Evolutionary conservation across 148 eudicot species (phyloP), one percentile per base, ranked within the genome.

Genomic region (Polygonum aviculare): DNA sequence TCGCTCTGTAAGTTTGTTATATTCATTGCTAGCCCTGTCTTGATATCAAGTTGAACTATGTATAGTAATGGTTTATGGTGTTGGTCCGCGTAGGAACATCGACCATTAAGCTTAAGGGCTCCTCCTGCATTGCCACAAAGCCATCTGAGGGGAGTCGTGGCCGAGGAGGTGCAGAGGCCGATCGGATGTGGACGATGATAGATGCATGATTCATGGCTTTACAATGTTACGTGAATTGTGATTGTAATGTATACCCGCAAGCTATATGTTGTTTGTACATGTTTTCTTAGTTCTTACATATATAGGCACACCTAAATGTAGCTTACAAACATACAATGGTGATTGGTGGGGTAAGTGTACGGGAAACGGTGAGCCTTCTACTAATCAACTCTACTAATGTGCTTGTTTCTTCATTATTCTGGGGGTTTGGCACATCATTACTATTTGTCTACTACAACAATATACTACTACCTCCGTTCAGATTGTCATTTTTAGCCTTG

Each of bases 1-100:
- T 77, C 92, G 97, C 55, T 10, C 86, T 80, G 96, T 92, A 78
- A 87, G 98, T 70, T 38, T 70, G 31, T 41, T 41, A 44, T 44
- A 44, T 44, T 44, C 8, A 7, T 44, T 44, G 47, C 9, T 44
- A 15, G 10, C 73, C 44, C 15, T 12, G 2, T 19, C 63, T 57
- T 57, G 2, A 7, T 4, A 6, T 6, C 67, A 59, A 59, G 7
- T 5, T n/a, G 26, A 18, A 54, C 47, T 7, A 18, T 54, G 7
- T n/a, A 22, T 5, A 54, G 18, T 26, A 26, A n/a, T 54, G n/a
- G n/a, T n/a, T 1, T 18, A 1, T 54, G 59, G 12, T 57, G 31
- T 19, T 22, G 65, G 31, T 57, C 3, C 12, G 8, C 22, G 21
- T 38, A 60, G 69, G 69, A 60, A 26, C 36, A 26, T 21, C 36